These are phyloP conservation scores for Thielaviopsis musarum DNA, from an alignment of 2,329 filamentous ascomycete genomes.

Conservation along the genomic window DNA sequence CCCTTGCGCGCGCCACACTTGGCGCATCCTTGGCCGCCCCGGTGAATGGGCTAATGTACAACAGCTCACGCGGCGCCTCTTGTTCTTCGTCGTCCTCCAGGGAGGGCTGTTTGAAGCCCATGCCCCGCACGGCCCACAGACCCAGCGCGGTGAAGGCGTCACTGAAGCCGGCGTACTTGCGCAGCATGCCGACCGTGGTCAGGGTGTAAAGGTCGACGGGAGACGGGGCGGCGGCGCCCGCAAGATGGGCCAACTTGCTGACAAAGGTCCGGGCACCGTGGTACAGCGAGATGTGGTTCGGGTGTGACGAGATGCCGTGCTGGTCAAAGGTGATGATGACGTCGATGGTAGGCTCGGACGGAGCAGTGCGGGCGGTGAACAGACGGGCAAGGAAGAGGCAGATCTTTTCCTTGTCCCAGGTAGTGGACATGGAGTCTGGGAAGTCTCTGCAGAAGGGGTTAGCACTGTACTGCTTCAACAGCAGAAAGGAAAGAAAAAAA, in stretches of 20 bases:
- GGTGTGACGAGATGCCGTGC: constrained; percentile 69
- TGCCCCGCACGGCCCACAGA: constrained; percentile 28
- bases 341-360: constrained; percentile 42
- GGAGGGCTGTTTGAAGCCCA: constrained; percentile 11
- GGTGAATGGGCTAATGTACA: constrained; percentile 58
- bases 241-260: constrained; percentile 37
- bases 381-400: constrained; percentile 51
- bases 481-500: no score
- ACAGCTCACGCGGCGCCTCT: constrained; percentile 36
- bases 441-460: constrained; percentile 37
- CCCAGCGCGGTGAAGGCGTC: constrained; percentile 59
- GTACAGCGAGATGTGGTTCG: constrained; percentile 84
- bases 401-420: constrained; percentile 59
- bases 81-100: constrained; percentile 2
- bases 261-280: constrained; percentile 65
- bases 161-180: constrained; percentile 69
- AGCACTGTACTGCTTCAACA: neutral
- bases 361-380: constrained; percentile 47
- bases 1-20: constrained; percentile 44
- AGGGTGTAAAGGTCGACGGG: constrained; percentile 70
- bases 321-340: constrained; percentile 79
- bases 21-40: constrained; percentile 22
- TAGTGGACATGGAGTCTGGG: constrained; percentile 71
- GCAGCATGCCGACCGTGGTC: constrained; percentile 48
- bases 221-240: neutral